Evolutionary conservation across 2,329 filamentous ascomycete genomes (phyloP), one percentile per base, ranked within the genome.

Genomic region (Metarhizium guizhouense): DNA sequence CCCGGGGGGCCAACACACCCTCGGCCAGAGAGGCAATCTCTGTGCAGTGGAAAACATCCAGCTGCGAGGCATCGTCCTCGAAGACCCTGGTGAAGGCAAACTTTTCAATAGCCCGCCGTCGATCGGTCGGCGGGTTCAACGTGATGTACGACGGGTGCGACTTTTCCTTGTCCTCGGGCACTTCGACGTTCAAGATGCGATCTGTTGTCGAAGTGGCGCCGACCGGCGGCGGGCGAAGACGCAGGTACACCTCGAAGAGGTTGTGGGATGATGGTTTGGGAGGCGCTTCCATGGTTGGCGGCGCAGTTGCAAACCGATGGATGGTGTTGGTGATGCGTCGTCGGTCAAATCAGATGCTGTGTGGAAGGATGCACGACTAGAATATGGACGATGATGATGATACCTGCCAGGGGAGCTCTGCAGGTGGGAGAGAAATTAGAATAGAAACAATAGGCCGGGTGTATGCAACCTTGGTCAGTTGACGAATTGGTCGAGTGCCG

Each of bases 31-130:
- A 79, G 14, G 87, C 74, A 48, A 96, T 82, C 29, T 87, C 86
- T 0, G 87, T 89, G 65, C 86, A 86, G 61, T 90, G 81, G 67
- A 99, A 96, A 10, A 99, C 74, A 65, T 96, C 90, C 32, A 94
- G 76, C 67, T 99, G 94, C 6, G 82, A 83, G 2, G 90, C 85
- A 64, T 87, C 79, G 67, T 97, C 92, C 63, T 95, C 88, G 63
- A 97, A 96, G 1, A 99, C 91, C 59, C 84, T 84, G 0, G 94
- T 99, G 67, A 99, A 99, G 2, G 86, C 89, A 68, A 97, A 99
- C 67, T 88, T 90, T 70, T 99, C 94, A 40, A 96, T 84, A 1
- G 92, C 91, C 49, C 92, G 84, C 62, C 93, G 89, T 56, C 93
- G 82, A 59, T 96, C 93, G 59, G 85, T 88, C 2, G 90, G 88